Evolutionary conservation across 2,329 filamentous ascomycete species (phyloP).

Genomic region (Diaporthe vexans): DNA sequence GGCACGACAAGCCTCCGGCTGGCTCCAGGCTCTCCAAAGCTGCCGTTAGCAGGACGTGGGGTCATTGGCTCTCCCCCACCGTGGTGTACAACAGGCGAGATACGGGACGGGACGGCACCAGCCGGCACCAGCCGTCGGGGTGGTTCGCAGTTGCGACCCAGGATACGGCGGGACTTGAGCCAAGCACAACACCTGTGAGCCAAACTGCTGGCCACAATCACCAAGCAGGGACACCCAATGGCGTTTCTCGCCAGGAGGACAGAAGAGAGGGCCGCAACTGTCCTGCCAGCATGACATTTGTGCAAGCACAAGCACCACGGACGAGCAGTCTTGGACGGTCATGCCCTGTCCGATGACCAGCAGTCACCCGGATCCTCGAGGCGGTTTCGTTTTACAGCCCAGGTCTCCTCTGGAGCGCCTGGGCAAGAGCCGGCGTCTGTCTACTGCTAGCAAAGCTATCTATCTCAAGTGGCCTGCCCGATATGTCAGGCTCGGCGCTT

Average conservation of each 20-base stretch:
- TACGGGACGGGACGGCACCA: neutral
- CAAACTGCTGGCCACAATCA: neutral
- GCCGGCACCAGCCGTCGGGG: slow-evolving; percentile 18
- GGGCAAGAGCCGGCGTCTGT: neutral
- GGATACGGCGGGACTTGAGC: neutral
- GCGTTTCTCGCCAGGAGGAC: neutral
- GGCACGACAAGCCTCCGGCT: neutral
- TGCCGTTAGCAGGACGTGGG: neutral
- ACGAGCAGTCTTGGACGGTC: neutral
- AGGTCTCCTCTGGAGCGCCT: neutral
- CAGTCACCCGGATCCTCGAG: neutral
- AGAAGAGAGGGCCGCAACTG: neutral
- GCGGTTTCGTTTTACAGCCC: neutral
- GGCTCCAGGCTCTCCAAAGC: no score
- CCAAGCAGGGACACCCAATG: no score
- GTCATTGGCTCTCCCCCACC: slow-evolving; percentile 10
- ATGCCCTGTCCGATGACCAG: neutral
- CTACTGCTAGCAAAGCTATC: neutral
- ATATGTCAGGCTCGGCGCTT: neutral
- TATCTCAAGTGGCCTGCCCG: neutral
- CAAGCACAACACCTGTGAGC: neutral
- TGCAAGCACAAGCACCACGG: neutral
- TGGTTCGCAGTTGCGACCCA: neutral
- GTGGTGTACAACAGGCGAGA: neutral
- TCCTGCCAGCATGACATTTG: neutral